Conservation (phyloP, 2,329 filamentous ascomycete species). For the Didymella lethalis region DNA sequence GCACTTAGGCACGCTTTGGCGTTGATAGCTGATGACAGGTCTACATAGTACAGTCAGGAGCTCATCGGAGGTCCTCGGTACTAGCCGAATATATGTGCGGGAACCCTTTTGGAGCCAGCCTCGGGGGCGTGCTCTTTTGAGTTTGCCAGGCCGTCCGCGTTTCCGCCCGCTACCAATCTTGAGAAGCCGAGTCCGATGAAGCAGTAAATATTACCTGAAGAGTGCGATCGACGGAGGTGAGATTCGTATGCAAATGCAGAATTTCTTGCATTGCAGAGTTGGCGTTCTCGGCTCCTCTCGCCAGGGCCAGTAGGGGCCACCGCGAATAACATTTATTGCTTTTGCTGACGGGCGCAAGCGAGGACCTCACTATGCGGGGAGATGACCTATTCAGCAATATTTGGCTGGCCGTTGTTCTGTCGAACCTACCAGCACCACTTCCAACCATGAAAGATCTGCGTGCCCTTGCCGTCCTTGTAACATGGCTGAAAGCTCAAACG, state of each 20-base stretch:
- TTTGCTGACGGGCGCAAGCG: conserved; percentile 39
- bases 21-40: conserved; percentile 7
- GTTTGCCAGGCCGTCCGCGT: conserved; percentile 33
- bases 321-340: conserved; percentile 28
- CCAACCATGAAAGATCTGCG: conserved; percentile 42
- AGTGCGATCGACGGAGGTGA: conserved; percentile 1
- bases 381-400: conserved; percentile 39
- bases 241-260: conserved; percentile 1
- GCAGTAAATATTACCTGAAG: conserved; percentile 6
- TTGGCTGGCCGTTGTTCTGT: conserved; percentile 40
- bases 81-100: conserved; percentile 37
- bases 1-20: neutral
- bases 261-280: conserved; percentile 4
- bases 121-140: conserved; percentile 45
- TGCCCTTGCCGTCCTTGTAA: conserved; percentile 36
- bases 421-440: conserved; percentile 32
- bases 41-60: conserved; percentile 1
- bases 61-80: conserved; percentile 31
- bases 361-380: conserved; percentile 39
- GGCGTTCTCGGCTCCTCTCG: conserved; percentile 2
- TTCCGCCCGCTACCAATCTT: conserved; percentile 39
- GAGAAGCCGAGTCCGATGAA: conserved; percentile 29
- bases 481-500: conserved; percentile 44
- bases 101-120: conserved; percentile 39
- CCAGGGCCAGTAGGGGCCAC: conserved; percentile 16